phyloP scores from a whole-genome alignment of 441 rosid genomes.

The Isatis lusitanica region DNA sequence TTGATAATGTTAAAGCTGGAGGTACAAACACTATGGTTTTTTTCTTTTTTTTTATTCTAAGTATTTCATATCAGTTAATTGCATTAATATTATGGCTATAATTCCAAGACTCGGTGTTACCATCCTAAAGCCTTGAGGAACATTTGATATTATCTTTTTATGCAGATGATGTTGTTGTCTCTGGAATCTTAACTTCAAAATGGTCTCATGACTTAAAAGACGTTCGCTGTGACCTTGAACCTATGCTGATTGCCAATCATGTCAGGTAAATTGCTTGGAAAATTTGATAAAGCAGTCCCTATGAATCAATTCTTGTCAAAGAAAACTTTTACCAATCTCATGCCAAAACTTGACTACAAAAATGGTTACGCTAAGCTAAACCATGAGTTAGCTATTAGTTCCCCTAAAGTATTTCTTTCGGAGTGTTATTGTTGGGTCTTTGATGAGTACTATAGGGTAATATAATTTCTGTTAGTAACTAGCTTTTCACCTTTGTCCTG shows the following conservation, averaged over 20 bases:
- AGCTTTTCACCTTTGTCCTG: conserved; percentile 11
- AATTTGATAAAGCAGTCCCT: neutral
- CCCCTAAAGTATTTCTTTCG: neutral
- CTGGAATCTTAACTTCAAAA: conserved; percentile 87
- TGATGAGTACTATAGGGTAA: neutral
- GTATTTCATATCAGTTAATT: neutral
- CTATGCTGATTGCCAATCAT: conserved; percentile 80
- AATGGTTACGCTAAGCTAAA: neutral
- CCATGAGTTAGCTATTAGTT: conserved; percentile 4
- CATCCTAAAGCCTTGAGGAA: neutral
- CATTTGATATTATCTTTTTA: neutral
- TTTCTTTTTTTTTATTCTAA: neutral
- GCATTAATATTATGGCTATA: neutral
- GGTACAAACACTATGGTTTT: conserved; percentile 46
- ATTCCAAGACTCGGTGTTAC: neutral
- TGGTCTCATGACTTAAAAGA: conserved; percentile 97
- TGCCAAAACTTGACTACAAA: conserved; percentile 3
- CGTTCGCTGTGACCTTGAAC: conserved; percentile 95
- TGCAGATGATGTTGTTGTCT: conserved; percentile 86
- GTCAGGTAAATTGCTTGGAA: conserved; percentile 54
- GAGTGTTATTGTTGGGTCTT: neutral
- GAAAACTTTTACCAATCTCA: neutral
- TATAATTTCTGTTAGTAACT: conserved; percentile 1
- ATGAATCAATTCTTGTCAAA: neutral
- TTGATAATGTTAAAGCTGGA: conserved; percentile 95